Conservation (phyloP, 257 asterid species). For the Echites panduratus region DNA sequence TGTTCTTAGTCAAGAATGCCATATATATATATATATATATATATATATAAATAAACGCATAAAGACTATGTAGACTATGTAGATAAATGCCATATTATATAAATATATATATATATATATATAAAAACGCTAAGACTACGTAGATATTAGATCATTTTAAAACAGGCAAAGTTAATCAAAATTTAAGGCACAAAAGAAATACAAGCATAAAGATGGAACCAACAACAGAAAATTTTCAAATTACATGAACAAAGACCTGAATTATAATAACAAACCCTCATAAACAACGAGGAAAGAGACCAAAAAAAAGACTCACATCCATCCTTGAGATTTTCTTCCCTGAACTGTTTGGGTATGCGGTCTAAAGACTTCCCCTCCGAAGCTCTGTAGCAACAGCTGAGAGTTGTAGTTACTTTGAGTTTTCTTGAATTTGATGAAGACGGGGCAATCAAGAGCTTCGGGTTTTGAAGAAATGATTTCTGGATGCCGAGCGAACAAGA, state of each 20-base stretch:
- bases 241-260: neutral
- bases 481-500: constrained; percentile 20
- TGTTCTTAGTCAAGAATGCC: neutral
- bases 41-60: no score
- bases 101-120: no score
- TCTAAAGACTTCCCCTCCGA: constrained; percentile 52
- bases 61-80: no score
- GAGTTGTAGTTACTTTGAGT: constrained; percentile 23
- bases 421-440: constrained; percentile 16
- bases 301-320: constrained; percentile 46
- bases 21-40: no score
- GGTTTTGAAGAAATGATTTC: constrained; percentile 35
- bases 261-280: neutral
- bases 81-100: no score
- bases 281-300: neutral
- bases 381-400: constrained; percentile 47
- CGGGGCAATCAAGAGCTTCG: constrained; percentile 38
- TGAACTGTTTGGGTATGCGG: constrained; percentile 80
- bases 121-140: neutral
- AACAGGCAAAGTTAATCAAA: neutral
- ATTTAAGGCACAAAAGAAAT: neutral
- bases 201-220: neutral
- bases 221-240: neutral
- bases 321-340: constrained; percentile 77
- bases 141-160: neutral